Evolutionary conservation across 257 asterid species (phyloP), one percentile per base, ranked within the genome.

Genomic region (Lycium ferocissimum): DNA sequence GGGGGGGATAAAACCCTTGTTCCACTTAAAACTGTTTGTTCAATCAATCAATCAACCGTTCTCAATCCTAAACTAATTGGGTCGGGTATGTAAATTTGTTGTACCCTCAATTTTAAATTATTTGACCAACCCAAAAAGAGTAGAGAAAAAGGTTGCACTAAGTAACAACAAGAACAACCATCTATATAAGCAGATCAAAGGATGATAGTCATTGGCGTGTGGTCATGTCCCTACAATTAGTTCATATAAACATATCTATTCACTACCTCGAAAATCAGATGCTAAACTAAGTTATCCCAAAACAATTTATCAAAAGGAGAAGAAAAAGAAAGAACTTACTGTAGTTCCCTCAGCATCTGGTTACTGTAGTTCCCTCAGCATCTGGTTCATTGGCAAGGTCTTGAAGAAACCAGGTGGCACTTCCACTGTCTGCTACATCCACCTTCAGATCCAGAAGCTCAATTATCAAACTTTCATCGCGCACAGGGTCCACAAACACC

Each of bases 371-470:
- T 89, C 94, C 97, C 90, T 95, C 96, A 6, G 98, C 98, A 83
- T 96, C 98, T 88, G 94, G 98, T 89, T 95, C 98, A 84, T 22
- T 90, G 63, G 99, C 99, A 84, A 96, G 95, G 90, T 95, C 99
- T 78, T 91, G 96, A 82, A 96, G 95, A 87, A 96, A 96, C 98
- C 99, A 96, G 12, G 95, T 85, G 69, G 98, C 98, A 70, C 99
- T 96, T 45, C 93, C 97, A 6, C 86, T 89, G 88, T 96, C 98
- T 12, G 92, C 90, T 85, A 96, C 94, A 63, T 94, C 98, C 20
- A 85, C 75, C 91, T 95, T 95, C 92, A 96, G 86, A 62, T 96
- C 98, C 54, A 96, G 88, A 80, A 96, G 91, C 88, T 96, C 99
- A 86, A 96, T 83, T 67, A 96, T 89, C 96, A 96, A 91, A 88